Conservation (phyloP, 768 basidiomycete species). For the Trametes punicea region DNA sequence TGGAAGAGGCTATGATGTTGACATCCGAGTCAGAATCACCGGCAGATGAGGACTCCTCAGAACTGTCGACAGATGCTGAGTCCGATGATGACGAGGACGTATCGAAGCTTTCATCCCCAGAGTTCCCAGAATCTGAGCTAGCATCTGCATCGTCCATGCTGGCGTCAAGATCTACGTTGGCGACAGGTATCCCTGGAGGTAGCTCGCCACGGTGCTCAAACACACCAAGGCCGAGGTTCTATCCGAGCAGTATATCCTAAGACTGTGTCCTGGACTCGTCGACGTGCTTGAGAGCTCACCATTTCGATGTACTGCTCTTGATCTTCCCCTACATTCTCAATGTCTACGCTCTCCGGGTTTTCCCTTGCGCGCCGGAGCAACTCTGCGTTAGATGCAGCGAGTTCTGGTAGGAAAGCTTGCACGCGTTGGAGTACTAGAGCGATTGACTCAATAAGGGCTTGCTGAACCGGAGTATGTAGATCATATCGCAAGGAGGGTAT, state of each 20-base stretch:
- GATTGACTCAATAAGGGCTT: neutral
- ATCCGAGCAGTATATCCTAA: neutral
- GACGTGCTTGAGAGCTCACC: neutral
- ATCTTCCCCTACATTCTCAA: slow-evolving; percentile 56
- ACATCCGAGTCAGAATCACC: neutral
- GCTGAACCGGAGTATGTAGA: neutral
- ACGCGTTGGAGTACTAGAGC: slow-evolving; percentile 63
- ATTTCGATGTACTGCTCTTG: slow-evolving; percentile 57
- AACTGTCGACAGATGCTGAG: neutral
- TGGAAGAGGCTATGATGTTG: neutral
- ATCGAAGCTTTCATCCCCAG: neutral
- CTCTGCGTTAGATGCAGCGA: slow-evolving; percentile 60
- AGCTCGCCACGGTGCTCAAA: slow-evolving; percentile 34
- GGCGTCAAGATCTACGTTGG: slow-evolving; percentile 8
- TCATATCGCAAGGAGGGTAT: neutral
- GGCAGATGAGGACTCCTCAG: slow-evolving; percentile 1
- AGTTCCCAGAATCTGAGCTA: neutral
- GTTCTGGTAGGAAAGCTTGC: slow-evolving; percentile 62
- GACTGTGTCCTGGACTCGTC: neutral
- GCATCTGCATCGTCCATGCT: neutral
- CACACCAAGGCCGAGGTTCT: slow-evolving; percentile 67
- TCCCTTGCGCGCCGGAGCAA: slow-evolving; percentile 43
- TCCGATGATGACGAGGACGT: neutral
- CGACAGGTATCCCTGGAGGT: slow-evolving; percentile 10
- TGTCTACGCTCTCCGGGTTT: slow-evolving; percentile 61